Base-by-base conservation (phyloP, 2,329 filamentous ascomycete genomes). In the Fusarium camptoceras region DNA sequence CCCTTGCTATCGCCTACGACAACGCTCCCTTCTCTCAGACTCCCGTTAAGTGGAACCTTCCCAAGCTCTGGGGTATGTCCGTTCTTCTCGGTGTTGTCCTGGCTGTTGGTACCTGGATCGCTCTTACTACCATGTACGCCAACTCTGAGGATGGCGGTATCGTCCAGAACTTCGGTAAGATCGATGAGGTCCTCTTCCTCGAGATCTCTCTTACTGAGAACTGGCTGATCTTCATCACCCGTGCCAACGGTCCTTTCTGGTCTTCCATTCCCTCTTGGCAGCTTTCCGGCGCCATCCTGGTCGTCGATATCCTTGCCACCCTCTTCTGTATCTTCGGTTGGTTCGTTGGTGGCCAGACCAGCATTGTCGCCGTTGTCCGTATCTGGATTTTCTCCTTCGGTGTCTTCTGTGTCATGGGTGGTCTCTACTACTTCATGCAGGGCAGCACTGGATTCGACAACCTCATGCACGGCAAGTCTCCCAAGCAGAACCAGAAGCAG, bases 141-240 rank as follows among this genome's bases (percentile, higher is more conserved):
- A 76, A 87, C 70, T 86, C 87, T 70, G 83, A 90, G 76, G 82
- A 92, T 73, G 92, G 92, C 75, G 94, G 94, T 87, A 95, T 97
- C 75, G 92, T 94, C 72, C 92, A 97, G 86, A 95, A 96, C 84
- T 92, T 91, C 75, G 94, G 94, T 87, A 88, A 91, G 78, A 84
- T 92, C 58, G 93, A 97, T 74, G 89, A 90, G 75, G 90, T 97
- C 62, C 83, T 97, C 76, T 97, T 97, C 88, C 90, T 97, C 39
- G 89, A 97, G 83, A 93, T 97, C 80, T 93, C 92, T 15, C 88
- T 97, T 57, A 94, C 94, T 65, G 93, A 97, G 87, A 97, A 97
- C 85, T 97, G 94, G 94, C 88, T 97, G 55, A 97, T 97, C 82
- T 97, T 97, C 86, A 95, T 97, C 83, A 97, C 94, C 71, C 93